Evolutionary conservation across 139 green algal species (phyloP).

Genomic region (Chlorella sorokiniana): DNA sequence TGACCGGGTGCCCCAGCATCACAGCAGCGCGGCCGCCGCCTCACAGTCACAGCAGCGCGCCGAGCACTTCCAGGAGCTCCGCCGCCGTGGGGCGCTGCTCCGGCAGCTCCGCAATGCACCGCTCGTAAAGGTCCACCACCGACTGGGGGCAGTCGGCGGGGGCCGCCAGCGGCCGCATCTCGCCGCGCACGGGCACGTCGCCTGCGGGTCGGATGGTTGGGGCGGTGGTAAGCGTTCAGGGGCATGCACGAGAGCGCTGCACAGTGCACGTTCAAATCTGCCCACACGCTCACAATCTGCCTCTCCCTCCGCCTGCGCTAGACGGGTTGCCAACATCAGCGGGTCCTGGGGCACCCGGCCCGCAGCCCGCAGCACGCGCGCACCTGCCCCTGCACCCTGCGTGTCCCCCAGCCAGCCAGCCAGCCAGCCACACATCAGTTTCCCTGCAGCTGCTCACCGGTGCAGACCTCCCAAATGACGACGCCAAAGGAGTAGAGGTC

Average conservation of each 20-base stretch:
- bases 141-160: constrained; percentile 46
- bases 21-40: not conserved
- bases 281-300: no score
- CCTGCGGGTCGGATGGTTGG: constrained; percentile 32
- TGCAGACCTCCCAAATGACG: constrained; percentile 55
- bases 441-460: not conserved
- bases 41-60: constrained; percentile 9
- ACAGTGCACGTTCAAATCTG: not conserved
- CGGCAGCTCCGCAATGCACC: constrained; percentile 43
- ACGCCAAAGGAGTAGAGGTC: constrained; percentile 54
- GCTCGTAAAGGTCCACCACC: constrained; percentile 39
- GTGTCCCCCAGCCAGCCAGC: no score
- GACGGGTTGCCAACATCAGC: no score
- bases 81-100: constrained; percentile 35
- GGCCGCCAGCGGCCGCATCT: constrained; percentile 38
- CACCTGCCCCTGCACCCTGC: no score
- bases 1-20: not conserved
- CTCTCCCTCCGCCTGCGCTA: no score
- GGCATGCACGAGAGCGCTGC: not conserved
- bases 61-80: constrained; percentile 35
- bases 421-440: no score
- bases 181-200: constrained; percentile 42
- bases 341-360: no score
- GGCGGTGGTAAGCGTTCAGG: not conserved
- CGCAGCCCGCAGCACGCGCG: no score